Percentiles rank a stretch among this genome's conserved stretches.
These are phyloP conservation scores for Syzygium aqueum DNA, from an alignment of 345 rosid genomes.

Conservation along the genomic window DNA sequence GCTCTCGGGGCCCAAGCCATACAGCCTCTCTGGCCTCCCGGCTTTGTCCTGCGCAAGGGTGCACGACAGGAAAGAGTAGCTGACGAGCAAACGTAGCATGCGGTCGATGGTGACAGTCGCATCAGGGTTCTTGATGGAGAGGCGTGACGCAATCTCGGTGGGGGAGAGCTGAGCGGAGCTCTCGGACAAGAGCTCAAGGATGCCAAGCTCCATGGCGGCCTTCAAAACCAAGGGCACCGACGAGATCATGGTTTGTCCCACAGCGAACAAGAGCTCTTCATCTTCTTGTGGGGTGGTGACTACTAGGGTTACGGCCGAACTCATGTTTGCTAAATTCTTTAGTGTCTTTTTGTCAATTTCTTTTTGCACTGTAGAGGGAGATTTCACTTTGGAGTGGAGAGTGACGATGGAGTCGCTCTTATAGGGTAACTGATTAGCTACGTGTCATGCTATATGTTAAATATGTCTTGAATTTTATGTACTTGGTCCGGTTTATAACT, in stretches of 20 bases:
- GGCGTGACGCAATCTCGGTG: constrained; percentile 16
- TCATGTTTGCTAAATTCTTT: neutral
- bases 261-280: constrained; percentile 21
- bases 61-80: constrained; percentile 23
- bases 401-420: neutral
- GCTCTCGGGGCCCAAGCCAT: constrained; percentile 21
- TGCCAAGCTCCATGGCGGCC: constrained; percentile 29
- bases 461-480: no score
- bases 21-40: constrained; percentile 8
- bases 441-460: neutral
- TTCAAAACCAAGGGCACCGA: constrained; percentile 30
- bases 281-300: neutral
- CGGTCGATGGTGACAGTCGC: constrained; percentile 27
- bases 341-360: neutral
- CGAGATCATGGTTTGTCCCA: constrained; percentile 9
- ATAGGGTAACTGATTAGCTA: neutral
- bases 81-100: constrained; percentile 36
- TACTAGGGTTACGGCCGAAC: neutral
- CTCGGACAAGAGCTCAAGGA: constrained; percentile 23
- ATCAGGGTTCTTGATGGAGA: constrained; percentile 25
- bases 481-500: no score
- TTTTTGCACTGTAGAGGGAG: neutral
- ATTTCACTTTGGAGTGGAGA: neutral
- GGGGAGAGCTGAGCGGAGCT: constrained; percentile 18
- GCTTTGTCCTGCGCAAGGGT: neutral